Conservation (phyloP, 441 rosid species). For the Erodium chrysanthum region DNA sequence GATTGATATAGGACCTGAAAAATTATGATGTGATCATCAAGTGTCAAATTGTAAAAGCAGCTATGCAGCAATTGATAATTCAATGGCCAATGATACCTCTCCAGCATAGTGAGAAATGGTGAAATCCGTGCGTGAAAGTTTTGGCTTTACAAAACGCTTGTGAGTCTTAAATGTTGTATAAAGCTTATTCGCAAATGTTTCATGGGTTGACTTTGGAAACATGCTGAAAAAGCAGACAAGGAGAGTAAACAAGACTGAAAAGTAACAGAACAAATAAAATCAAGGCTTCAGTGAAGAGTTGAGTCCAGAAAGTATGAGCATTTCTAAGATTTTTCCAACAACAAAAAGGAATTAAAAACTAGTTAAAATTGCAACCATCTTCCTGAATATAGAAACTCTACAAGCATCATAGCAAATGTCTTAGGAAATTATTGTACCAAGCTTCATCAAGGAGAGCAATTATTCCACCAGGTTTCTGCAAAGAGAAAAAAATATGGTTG, state of each 20-base stretch:
- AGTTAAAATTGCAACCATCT: not conserved
- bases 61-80: not conserved
- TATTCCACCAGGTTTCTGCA: slow-evolving; percentile 97
- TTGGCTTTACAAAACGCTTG: slow-evolving; percentile 93
- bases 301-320: not conserved
- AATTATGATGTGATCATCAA: slow-evolving; percentile 8
- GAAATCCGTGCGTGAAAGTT: slow-evolving; percentile 90
- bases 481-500: slow-evolving; percentile 7
- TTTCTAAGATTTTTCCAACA: not conserved
- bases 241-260: slow-evolving; percentile 15
- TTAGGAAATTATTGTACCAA: slow-evolving; percentile 42
- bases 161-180: slow-evolving; percentile 82
- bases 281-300: slow-evolving; percentile 11
- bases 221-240: slow-evolving; percentile 42
- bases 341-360: not conserved
- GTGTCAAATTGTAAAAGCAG: slow-evolving; percentile 10
- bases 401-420: slow-evolving; percentile 4
- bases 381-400: slow-evolving; percentile 4
- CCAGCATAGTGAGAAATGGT: slow-evolving; percentile 91
- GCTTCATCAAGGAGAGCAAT: slow-evolving; percentile 96
- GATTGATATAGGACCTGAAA: slow-evolving; percentile 85
- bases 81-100: slow-evolving; percentile 42
- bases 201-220: slow-evolving; percentile 99
- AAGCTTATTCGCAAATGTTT: slow-evolving; percentile 87
- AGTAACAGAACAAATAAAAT: not conserved